Evolutionary conservation across 2,329 filamentous ascomycete species (phyloP).

Genomic region (Ophiobolus disseminans): DNA sequence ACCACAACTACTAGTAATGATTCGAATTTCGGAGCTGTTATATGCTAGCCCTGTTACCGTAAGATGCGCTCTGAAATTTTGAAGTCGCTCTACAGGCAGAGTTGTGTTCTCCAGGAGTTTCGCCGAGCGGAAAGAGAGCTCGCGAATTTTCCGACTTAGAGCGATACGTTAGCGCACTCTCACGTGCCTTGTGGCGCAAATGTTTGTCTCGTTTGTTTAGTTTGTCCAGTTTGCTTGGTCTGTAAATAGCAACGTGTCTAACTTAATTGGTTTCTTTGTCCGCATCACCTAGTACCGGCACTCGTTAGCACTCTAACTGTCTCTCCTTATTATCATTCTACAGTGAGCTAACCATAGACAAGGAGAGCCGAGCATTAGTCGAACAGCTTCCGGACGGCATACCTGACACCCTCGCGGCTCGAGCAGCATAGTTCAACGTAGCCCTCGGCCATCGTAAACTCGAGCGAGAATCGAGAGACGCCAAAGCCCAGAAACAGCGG

Average conservation of each 20-base stretch:
- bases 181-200: not conserved
- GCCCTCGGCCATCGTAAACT: slow-evolving; percentile 28
- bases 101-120: too few relatives aligned
- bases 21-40: too few relatives aligned
- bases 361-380: not conserved
- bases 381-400: slow-evolving; percentile 7
- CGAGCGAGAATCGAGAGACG: slow-evolving; percentile 16
- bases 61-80: too few relatives aligned
- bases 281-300: too few relatives aligned
- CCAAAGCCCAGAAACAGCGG: slow-evolving; percentile 36
- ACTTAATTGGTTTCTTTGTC: too few relatives aligned
- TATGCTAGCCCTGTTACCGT: too few relatives aligned
- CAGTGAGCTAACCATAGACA: not conserved
- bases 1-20: too few relatives aligned
- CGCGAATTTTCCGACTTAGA: too few relatives aligned
- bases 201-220: not conserved
- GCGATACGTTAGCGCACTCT: not conserved
- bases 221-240: not conserved
- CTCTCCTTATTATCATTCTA: not conserved
- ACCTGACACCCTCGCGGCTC: slow-evolving; percentile 2
- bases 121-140: too few relatives aligned
- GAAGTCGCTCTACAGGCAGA: too few relatives aligned
- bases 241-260: slow-evolving; percentile 1
- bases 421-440: slow-evolving; percentile 14
- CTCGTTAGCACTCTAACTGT: too few relatives aligned